phyloP scores from a whole-genome alignment of 2,329 filamentous ascomycete species.

The Fusarium denticulatum region DNA sequence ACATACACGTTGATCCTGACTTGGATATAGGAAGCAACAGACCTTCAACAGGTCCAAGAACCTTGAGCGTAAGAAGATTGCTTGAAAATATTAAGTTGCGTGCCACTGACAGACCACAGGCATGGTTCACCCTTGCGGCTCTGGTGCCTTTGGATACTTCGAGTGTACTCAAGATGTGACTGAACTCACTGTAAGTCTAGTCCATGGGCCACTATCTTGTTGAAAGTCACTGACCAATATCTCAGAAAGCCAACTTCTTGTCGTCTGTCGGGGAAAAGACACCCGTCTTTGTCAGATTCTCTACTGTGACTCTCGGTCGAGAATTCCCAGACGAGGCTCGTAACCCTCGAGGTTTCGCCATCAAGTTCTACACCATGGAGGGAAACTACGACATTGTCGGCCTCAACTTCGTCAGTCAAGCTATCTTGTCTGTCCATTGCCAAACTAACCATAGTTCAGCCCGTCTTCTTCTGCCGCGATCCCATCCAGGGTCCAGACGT shows the following conservation, averaged over 20 bases:
- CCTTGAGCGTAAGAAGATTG: not conserved
- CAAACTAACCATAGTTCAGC: not conserved
- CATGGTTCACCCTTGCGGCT: conserved; percentile 3
- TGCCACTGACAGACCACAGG: not conserved
- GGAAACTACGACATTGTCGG: not conserved
- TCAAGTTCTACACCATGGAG: conserved; percentile 1
- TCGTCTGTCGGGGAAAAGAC: not conserved
- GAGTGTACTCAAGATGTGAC: conserved; percentile 2
- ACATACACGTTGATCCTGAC: not conserved
- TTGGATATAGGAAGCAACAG: not conserved
- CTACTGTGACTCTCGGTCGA: not conserved
- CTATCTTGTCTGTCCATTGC: no score
- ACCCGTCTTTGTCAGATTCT: conserved; percentile 1
- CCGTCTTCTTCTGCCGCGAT: conserved; percentile 8
- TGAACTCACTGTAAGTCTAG: conserved; percentile 1
- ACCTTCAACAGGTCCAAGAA: conserved; percentile 12
- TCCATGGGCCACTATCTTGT: no score
- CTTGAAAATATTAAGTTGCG: no score
- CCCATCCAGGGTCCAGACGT: conserved; percentile 10
- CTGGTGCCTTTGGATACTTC: conserved; percentile 5
- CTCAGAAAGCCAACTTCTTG: conserved; percentile 3
- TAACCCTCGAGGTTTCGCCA: conserved; percentile 4
- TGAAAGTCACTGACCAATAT: no score
- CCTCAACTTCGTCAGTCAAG: not conserved
- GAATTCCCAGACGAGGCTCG: conserved; percentile 1